These are phyloP conservation scores for Helicocarpus griseus DNA, from an alignment of 2,329 filamentous ascomycete species.

Conservation along the genomic window DNA sequence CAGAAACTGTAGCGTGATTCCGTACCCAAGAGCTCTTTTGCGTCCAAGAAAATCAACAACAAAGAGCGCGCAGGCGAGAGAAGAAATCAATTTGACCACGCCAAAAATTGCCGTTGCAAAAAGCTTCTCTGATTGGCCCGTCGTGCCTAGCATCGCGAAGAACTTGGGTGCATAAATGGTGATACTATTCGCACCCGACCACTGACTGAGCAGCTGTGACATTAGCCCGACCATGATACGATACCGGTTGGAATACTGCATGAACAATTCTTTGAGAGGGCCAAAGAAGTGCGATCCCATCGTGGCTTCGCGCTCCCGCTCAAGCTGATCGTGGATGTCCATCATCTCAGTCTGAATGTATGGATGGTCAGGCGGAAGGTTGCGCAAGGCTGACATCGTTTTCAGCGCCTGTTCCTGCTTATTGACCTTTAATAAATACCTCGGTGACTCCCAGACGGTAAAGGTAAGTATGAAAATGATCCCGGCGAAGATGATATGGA, in stretches of 20 bases:
- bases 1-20: conserved; percentile 39
- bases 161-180: conserved; percentile 66
- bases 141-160: conserved; percentile 60
- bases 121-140: conserved; percentile 56
- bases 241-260: conserved; percentile 57
- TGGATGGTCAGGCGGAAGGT: conserved; percentile 32
- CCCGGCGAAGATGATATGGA: conserved; percentile 68
- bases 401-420: conserved; percentile 40
- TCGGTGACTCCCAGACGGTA: conserved; percentile 59
- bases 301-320: conserved; percentile 41
- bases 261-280: conserved; percentile 30
- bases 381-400: conserved; percentile 27
- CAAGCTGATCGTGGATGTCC: conserved; percentile 26
- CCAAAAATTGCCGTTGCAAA: conserved; percentile 66
- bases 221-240: conserved; percentile 56
- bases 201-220: conserved; percentile 61
- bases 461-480: conserved; percentile 62
- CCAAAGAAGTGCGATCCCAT: conserved; percentile 9
- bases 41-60: conserved; percentile 66
- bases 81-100: conserved; percentile 58
- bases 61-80: conserved; percentile 60
- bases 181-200: conserved; percentile 58
- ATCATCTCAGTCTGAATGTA: conserved; percentile 33
- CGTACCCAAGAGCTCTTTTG: conserved; percentile 46
- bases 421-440: conserved; percentile 58